Base-by-base conservation (phyloP, 2,329 filamentous ascomycete genomes). In the Grosmannia clavigera region DNA sequence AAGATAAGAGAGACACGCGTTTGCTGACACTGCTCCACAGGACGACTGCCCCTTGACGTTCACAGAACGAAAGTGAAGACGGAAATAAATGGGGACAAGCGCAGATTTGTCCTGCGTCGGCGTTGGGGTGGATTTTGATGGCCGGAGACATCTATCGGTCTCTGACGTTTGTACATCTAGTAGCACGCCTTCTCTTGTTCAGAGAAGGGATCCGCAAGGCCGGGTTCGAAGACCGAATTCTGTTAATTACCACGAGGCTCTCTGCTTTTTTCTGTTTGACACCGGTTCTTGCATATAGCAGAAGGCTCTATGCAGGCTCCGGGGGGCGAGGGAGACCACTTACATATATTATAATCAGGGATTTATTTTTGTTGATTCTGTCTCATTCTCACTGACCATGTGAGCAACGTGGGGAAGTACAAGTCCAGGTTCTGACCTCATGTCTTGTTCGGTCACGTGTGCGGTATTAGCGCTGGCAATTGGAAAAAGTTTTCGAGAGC, bases 11-110 rank as follows among this genome's bases (percentile, higher is more conserved):
- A 43, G 16, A 19, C 40, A n/a, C 31, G 16, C 5, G 16, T 16
- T 4, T 59, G 55, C 64, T 66, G 56, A 66, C 60, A 29, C 50
- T 12, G 12, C 40, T 43, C 14, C 5, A 40, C 65, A 92, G 88
- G 90, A 95, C 70, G 87, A 94, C 71, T 94, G 89, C 75, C 85
- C 87, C 60, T 80, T 94, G 67, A 86, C 85, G 2, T 92, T 94
- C 70, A 80, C 75, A 64, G 73, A 78, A 70, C 74, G 74, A 73
- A 14, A 55, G 22, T 38, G 46, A 46, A 25, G 9, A 29, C 11
- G 4, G 25, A 16, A 16, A n/a, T 22, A 19, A 4, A 22, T 16
- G 35, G n/a, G 16, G 7, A 22, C 9, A 50, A 22, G 22, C n/a
- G 55, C 25, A 57, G 27, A 25, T 12, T 9, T 5, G 43, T 50